Conservation (phyloP, 2,329 filamentous ascomycete genomes). For the Ophiostoma australiae region DNA sequence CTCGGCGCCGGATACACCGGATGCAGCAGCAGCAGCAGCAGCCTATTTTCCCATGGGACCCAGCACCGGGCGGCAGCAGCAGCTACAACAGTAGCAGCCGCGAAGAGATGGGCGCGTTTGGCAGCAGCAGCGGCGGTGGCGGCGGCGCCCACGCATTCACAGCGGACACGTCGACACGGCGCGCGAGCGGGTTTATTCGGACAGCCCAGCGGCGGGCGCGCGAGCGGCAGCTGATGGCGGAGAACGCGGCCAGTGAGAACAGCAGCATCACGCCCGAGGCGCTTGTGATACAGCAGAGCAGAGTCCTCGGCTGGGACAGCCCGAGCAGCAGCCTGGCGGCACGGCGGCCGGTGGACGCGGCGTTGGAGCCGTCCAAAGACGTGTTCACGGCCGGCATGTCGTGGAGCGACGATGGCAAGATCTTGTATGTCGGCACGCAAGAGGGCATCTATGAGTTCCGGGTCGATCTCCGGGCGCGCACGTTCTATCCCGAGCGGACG, state of each 20-base stretch:
- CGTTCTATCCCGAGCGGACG: constrained; percentile 52
- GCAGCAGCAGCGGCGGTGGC: not conserved
- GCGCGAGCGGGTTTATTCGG: not conserved
- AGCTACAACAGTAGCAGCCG: not conserved
- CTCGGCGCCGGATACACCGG: not conserved
- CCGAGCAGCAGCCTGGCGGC: not conserved
- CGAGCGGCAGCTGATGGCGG: constrained; percentile 7
- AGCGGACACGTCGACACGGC: not conserved
- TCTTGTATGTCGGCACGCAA: constrained; percentile 60
- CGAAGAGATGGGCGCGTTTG: not conserved
- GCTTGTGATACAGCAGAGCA: constrained; percentile 36
- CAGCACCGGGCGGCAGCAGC: not conserved
- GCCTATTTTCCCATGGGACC: constrained; percentile 19
- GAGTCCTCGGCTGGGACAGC: constrained; percentile 32
- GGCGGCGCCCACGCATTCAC: not conserved
- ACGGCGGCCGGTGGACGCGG: constrained; percentile 26
- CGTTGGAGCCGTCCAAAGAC: constrained; percentile 40
- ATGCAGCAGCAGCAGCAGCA: constrained; percentile 26
- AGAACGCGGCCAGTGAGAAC: not conserved
- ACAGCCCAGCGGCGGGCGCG: not conserved
- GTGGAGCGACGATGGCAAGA: constrained; percentile 58
- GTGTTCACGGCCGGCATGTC: constrained; percentile 57
- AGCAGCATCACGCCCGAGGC: constrained; percentile 22
- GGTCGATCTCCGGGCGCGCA: constrained; percentile 59
- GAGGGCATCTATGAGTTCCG: constrained; percentile 72